Evolutionary conservation across 257 asterid genomes (phyloP), one percentile per base, ranked within the genome.

Genomic region (Echium plantagineum): DNA sequence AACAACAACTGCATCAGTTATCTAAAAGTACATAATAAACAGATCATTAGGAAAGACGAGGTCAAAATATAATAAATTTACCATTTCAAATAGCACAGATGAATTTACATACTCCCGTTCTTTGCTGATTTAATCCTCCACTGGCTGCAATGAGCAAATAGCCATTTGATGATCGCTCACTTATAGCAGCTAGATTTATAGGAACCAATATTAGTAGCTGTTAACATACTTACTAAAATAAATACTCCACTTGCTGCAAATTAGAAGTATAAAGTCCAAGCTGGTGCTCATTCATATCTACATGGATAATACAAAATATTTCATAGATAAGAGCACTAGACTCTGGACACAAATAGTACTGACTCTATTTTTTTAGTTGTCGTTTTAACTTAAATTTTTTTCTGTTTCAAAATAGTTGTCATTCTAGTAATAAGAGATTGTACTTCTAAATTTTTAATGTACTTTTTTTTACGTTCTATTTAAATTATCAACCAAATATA

Each of bases 1-100:
- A 76, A 93, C 99, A 65, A 81, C 97, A 64, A 89, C 97, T 75
- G 99, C 97, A 76, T 93, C 97, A 61, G 96, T 93, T 75, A 93
- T 93, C 97, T 93, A 71, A 72, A 67, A 62, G 56, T 54, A 69
- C 60, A 47, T 65, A 73, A 69, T 5, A 35, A 35, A 69, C 6
- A 46, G 61, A 55, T 62, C 66, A 60, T 60, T 64, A 67, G 65
- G 31, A 58, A 58, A 55, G 58, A 55, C 60, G 18, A 69, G 52
- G 65, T 47, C 20, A 67, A 52, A 68, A 46, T 19, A 47, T 35
- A 26, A 61, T 35, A 52, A 31, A 63, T 64, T 63, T 60, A 54
- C 60, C 46, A 8, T 35, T 35, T 35, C 46, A 35, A 35, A 35
- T 8, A 7, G 46, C 46, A 35, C 13, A 35, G 46, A 35, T 35